Conservation (phyloP, 225 moss, liverwort and hornwort species). For the Rhytidiadelphus loreus region DNA sequence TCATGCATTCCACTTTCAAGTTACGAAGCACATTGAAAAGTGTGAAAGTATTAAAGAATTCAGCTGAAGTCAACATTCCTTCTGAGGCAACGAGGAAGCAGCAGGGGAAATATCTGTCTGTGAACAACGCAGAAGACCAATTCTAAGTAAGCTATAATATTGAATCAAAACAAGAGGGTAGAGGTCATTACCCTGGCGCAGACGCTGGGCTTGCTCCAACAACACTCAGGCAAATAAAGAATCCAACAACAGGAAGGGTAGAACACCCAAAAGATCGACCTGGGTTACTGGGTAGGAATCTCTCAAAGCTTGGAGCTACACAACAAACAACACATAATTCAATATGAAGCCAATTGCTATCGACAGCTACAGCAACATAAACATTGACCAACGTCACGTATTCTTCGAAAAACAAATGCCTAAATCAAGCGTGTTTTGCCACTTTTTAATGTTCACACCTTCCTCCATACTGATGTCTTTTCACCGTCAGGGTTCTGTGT, state of each 20-base stretch:
- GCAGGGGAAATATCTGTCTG: too few species aligned
- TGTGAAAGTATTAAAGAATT: background rate
- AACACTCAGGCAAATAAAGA: too few species aligned
- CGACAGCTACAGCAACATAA: background rate
- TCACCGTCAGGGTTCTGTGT: too few species aligned
- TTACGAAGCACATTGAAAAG: background rate
- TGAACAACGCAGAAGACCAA: too few species aligned
- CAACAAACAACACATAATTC: background rate
- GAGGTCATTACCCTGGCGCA: background rate
- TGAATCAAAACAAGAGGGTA: background rate
- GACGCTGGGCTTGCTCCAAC: background rate
- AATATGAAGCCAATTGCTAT: background rate
- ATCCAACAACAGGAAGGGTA: background rate
- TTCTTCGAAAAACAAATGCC: background rate
- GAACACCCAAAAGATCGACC: background rate
- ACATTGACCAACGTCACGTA: background rate
- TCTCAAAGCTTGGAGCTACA: background rate
- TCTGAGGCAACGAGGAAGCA: background rate
- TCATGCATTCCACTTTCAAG: background rate
- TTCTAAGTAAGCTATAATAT: background rate
- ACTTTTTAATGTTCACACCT: background rate
- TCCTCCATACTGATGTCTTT: background rate
- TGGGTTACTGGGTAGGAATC: background rate
- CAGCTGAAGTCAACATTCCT: background rate
- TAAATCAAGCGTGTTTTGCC: background rate